Evolutionary conservation across 2,329 filamentous ascomycete genomes (phyloP).

Genomic region (Xylariaceae sp.): DNA sequence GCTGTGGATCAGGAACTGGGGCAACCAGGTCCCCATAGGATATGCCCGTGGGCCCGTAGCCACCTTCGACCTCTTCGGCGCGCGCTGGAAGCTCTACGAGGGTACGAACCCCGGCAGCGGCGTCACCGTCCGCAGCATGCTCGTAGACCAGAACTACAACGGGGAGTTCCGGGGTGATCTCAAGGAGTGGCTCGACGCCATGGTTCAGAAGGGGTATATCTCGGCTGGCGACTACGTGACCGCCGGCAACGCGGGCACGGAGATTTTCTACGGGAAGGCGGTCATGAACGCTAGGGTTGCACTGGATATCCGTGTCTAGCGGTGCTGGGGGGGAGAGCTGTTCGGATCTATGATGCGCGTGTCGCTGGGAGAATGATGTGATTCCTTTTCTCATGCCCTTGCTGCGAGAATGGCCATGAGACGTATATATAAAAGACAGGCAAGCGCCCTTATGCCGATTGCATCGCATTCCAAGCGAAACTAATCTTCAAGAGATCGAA

Average conservation of each 20-base stretch:
- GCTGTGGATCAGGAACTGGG: conserved; percentile 26
- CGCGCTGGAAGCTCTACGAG: conserved; percentile 24
- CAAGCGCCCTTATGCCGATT: too few relatives aligned
- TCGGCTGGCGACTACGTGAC: conserved; percentile 21
- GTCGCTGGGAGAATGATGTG: too few relatives aligned
- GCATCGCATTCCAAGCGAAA: too few relatives aligned
- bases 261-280: conserved; percentile 25
- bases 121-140: conserved; percentile 24
- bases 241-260: conserved; percentile 24
- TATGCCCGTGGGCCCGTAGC: conserved; percentile 22
- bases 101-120: conserved; percentile 24
- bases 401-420: too few relatives aligned
- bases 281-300: conserved; percentile 14
- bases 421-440: too few relatives aligned
- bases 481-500: too few relatives aligned
- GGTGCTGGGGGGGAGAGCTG: background rate
- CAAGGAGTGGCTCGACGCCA: conserved; percentile 23
- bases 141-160: conserved; percentile 19
- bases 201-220: conserved; percentile 22
- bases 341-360: too few relatives aligned
- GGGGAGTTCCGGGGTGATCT: conserved; percentile 24
- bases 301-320: conserved; percentile 16
- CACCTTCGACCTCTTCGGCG: conserved; percentile 22
- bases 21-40: conserved; percentile 25
- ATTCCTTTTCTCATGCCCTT: background rate